Conservation (phyloP, 176 grass and related monocot genomes). For the Alloteropsis semialata region DNA sequence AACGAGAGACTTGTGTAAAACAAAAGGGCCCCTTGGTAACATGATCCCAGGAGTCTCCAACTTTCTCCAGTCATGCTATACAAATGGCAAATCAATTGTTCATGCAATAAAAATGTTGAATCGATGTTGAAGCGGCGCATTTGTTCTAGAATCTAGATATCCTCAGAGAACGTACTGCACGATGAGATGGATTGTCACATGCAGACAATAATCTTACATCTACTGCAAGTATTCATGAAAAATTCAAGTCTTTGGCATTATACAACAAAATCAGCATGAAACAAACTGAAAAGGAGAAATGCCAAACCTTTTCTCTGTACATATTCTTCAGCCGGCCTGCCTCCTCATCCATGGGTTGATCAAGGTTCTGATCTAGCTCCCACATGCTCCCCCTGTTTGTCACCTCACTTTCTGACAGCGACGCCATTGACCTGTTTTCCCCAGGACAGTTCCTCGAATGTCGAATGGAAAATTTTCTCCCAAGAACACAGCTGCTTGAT, state of each 20-base stretch:
- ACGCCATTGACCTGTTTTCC: constrained; percentile 56
- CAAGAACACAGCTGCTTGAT: background rate
- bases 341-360: constrained; percentile 99
- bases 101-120: background rate
- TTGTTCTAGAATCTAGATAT: background rate
- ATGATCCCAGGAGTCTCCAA: background rate
- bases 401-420: constrained; percentile 42
- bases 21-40: background rate
- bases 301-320: constrained; percentile 86
- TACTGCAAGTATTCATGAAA: constrained; percentile 14
- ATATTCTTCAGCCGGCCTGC: constrained; percentile 70
- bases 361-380: constrained; percentile 92
- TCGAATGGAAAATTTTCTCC: background rate
- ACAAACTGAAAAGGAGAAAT: constrained; percentile 28
- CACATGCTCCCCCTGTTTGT: constrained; percentile 86
- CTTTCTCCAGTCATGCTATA: background rate
- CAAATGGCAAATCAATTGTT: background rate
- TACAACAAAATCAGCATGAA: background rate
- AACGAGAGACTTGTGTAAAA: background rate
- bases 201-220: constrained; percentile 7
- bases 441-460: constrained; percentile 17
- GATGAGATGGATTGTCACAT: constrained; percentile 20
- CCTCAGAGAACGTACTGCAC: background rate
- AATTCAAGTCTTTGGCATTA: background rate
- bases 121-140: background rate